These are phyloP conservation scores for Trametes cubensis DNA, from an alignment of 768 basidiomycete species.

Conservation along the genomic window DNA sequence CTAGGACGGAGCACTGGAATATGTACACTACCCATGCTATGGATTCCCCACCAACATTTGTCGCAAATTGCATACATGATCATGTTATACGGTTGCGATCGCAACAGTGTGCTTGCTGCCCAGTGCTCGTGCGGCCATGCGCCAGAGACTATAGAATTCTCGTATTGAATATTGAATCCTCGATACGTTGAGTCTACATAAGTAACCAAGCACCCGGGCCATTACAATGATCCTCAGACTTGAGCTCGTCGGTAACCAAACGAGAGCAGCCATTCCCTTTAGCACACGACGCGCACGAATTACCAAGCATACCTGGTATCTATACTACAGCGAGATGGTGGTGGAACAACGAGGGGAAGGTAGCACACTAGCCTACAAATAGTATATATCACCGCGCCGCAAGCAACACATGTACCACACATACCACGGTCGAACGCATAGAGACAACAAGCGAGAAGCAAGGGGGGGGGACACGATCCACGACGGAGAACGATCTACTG, in stretches of 20 bases:
- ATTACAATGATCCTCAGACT: background rate
- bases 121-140: no score
- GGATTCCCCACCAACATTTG: no score
- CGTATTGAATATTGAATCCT: no score
- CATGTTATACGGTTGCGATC: no score
- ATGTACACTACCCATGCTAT: constrained; percentile 7
- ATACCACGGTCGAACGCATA: constrained; percentile 7
- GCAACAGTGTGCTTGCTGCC: no score
- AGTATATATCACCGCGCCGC: constrained; percentile 7
- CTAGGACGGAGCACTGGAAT: background rate
- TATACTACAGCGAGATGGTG: constrained; percentile 5
- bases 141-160: no score
- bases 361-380: constrained; percentile 21
- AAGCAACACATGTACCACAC: background rate
- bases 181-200: no score
- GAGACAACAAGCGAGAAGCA: background rate
- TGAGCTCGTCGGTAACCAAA: background rate
- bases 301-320: constrained; percentile 11
- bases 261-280: background rate
- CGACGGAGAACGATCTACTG: background rate
- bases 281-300: background rate
- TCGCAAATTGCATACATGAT: no score
- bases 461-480: background rate
- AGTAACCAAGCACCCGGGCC: background rate
- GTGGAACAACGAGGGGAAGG: constrained; percentile 11